These are phyloP conservation scores for Lactarius psammicola DNA, from an alignment of 768 basidiomycete species.

Conservation along the genomic window DNA sequence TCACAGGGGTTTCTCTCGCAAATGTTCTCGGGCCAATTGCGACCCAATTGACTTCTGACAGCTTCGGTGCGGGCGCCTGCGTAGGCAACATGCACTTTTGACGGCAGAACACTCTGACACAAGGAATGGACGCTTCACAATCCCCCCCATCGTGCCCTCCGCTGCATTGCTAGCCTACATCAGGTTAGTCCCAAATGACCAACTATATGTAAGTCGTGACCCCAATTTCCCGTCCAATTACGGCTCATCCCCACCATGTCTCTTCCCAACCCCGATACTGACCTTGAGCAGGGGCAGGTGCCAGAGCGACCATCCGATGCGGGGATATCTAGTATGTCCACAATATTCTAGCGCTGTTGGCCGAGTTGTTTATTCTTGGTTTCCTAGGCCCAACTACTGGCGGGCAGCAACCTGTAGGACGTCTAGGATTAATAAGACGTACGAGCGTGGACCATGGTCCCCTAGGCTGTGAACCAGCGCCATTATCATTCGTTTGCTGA, in stretches of 20 bases:
- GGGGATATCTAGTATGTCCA: background rate
- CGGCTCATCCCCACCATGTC: background rate
- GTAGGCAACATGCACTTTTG: background rate
- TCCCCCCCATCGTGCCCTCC: background rate
- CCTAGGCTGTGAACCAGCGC: background rate
- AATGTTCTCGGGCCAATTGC: background rate
- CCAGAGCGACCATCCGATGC: background rate
- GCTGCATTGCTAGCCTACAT: background rate
- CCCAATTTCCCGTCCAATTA: background rate
- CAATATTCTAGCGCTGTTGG: background rate
- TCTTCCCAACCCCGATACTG: background rate
- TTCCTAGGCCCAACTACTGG: background rate
- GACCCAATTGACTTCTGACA: background rate
- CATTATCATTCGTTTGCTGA: background rate
- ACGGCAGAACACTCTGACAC: background rate
- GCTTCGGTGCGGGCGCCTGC: background rate
- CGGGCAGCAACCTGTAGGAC: background rate
- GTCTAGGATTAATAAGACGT: background rate
- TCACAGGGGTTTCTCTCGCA: background rate
- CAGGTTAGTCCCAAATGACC: background rate
- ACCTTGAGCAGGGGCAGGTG: slow-evolving; percentile 1
- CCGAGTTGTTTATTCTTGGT: background rate
- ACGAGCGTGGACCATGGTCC: background rate
- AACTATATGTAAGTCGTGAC: background rate
- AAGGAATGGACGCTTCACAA: background rate